Percentiles rank a stretch among this genome's conserved stretches.
Evolutionary conservation across 2,329 filamentous ascomycete species (phyloP).

Genomic region (Ceratocystis albifundus): DNA sequence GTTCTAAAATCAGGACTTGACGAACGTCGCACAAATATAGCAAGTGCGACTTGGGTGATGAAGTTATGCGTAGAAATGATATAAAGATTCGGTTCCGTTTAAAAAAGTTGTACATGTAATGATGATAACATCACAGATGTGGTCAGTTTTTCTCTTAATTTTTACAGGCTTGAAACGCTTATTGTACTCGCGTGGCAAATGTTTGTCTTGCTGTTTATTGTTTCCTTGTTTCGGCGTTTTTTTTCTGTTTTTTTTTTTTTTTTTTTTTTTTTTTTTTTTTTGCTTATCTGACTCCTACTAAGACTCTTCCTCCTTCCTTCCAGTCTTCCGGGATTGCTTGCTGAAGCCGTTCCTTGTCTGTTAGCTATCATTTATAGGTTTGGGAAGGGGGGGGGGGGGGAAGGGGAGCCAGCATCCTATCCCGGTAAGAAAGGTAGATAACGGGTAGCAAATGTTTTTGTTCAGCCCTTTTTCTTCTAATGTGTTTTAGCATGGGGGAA

Average conservation of each 20-base stretch:
- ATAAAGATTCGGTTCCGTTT: background rate
- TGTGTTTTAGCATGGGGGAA: background rate
- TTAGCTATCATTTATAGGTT: background rate
- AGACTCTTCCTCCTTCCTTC: background rate
- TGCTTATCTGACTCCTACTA: background rate
- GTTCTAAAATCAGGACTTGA: background rate
- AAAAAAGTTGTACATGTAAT: background rate
- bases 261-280: background rate
- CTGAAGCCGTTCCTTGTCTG: background rate
- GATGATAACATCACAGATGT: background rate
- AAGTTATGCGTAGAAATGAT: background rate
- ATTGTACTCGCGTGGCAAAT: constrained; percentile 6
- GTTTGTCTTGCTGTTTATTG: constrained; percentile 5
- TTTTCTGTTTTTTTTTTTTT: background rate
- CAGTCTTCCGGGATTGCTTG: background rate
- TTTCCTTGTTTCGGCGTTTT: constrained; percentile 2
- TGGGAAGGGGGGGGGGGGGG: no score
- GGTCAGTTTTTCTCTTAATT: background rate
- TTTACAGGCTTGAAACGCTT: background rate
- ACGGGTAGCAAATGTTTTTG: background rate
- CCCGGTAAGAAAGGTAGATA: background rate
- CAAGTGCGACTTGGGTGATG: background rate
- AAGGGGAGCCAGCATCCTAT: background rate
- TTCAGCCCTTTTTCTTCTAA: background rate
- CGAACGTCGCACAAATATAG: background rate